These are phyloP conservation scores for Teratosphaeria gauchensis DNA, from an alignment of 2,329 filamentous ascomycete species.

Conservation along the genomic window DNA sequence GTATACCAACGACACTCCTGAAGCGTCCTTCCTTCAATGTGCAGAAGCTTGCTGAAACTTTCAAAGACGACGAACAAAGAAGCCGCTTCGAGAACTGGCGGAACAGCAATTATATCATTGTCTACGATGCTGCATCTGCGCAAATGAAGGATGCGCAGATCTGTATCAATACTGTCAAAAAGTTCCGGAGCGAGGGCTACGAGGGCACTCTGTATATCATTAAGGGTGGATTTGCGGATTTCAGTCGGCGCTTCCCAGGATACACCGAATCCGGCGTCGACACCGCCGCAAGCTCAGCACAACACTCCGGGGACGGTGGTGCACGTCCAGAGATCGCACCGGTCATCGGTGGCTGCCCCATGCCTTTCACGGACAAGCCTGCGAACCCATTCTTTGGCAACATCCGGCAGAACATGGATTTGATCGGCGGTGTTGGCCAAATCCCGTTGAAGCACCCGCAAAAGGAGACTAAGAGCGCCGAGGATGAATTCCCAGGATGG, in stretches of 20 bases:
- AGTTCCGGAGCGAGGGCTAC: conserved; percentile 81
- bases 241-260: conserved; percentile 56
- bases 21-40: conserved; percentile 87
- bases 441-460: conserved; percentile 51
- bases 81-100: conserved; percentile 68
- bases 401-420: conserved; percentile 91
- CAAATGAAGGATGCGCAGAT: conserved; percentile 72
- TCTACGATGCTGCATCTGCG: conserved; percentile 72
- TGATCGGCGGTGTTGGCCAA: conserved; percentile 87
- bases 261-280: conserved; percentile 45
- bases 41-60: conserved; percentile 77
- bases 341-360: conserved; percentile 79
- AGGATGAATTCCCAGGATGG: conserved; percentile 62
- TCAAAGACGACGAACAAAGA: conserved; percentile 62
- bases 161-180: conserved; percentile 81
- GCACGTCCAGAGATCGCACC: conserved; percentile 52
- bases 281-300: conserved; percentile 1
- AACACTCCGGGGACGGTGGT: conserved; percentile 24
- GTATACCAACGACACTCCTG: conserved; percentile 86
- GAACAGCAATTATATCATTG: conserved; percentile 64
- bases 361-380: conserved; percentile 60
- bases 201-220: conserved; percentile 64
- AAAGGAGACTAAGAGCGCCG: conserved; percentile 38
- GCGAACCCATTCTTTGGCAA: conserved; percentile 90
- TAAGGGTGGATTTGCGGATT: conserved; percentile 69